Conservation (phyloP, 352 stramenopile species). For the Phytophthora colocasiae region DNA sequence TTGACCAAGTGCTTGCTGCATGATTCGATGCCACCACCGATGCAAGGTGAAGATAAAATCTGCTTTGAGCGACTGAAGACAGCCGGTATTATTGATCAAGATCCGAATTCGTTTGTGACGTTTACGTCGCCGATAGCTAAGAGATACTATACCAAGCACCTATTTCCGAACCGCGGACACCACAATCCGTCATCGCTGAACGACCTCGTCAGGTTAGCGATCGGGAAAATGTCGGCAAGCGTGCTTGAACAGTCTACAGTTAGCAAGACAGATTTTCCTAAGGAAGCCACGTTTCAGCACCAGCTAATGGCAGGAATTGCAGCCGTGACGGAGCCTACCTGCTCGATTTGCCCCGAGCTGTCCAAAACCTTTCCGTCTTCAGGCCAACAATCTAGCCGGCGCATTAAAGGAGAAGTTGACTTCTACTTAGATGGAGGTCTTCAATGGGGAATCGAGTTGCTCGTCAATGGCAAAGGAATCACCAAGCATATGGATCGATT, state of each 20-base stretch:
- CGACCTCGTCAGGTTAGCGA: too few relatives aligned
- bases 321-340: background rate
- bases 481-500: conserved; percentile 5
- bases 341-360: conserved; percentile 21
- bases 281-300: conserved; percentile 32
- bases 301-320: conserved; percentile 21
- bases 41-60: too few relatives aligned
- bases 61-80: too few relatives aligned
- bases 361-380: conserved; percentile 5
- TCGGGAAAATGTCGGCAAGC: too few relatives aligned
- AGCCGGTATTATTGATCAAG: too few relatives aligned
- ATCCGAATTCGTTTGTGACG: too few relatives aligned
- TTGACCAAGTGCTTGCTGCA: too few relatives aligned
- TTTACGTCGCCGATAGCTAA: too few relatives aligned
- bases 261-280: conserved; percentile 12
- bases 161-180: too few relatives aligned
- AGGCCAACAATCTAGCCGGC: background rate
- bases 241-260: conserved; percentile 1
- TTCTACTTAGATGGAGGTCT: conserved; percentile 13
- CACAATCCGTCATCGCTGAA: too few relatives aligned
- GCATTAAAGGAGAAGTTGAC: conserved; percentile 7
- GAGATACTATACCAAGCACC: background rate
- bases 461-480: conserved; percentile 8
- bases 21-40: too few relatives aligned
- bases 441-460: conserved; percentile 5